Conservation (phyloP, 768 basidiomycete genomes). For the Hebeloma cylindrosporum region DNA sequence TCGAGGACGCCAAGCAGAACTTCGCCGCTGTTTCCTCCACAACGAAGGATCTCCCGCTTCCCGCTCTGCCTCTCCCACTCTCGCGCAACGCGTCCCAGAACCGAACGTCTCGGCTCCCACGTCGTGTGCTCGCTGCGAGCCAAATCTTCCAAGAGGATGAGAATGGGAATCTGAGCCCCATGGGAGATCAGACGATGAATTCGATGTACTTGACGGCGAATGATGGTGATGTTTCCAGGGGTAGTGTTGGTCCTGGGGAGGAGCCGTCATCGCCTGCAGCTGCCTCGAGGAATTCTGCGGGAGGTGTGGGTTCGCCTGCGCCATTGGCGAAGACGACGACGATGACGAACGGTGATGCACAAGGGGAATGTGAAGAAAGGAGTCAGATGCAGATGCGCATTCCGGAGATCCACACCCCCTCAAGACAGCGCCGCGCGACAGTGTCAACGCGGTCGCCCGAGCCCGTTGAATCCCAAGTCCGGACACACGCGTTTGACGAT, state of each 20-base stretch:
- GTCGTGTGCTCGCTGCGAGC: slow-evolving; percentile 61
- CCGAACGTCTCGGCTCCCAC: slow-evolving; percentile 57
- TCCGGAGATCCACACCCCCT: slow-evolving; percentile 42
- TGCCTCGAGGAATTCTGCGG: too few species aligned
- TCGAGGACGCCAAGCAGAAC: slow-evolving; percentile 76
- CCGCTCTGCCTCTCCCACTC: slow-evolving; percentile 63
- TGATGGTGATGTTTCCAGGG: slow-evolving; percentile 24
- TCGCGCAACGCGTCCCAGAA: slow-evolving; percentile 50
- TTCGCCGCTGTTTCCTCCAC: slow-evolving; percentile 62
- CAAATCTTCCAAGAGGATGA: slow-evolving; percentile 63
- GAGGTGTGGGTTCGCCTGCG: slow-evolving; percentile 8
- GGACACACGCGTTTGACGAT: slow-evolving; percentile 16
- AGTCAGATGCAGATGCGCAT: slow-evolving; percentile 31
- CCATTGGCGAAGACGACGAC: slow-evolving; percentile 16
- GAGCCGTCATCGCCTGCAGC: slow-evolving; percentile 11
- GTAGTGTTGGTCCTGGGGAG: slow-evolving; percentile 22
- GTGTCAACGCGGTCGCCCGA: slow-evolving; percentile 65
- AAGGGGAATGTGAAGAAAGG: too few species aligned
- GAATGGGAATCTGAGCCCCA: slow-evolving; percentile 33
- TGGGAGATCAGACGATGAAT: slow-evolving; percentile 32
- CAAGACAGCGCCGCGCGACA: slow-evolving; percentile 58
- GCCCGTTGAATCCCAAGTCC: too few species aligned
- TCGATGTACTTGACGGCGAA: slow-evolving; percentile 32
- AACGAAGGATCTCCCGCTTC: slow-evolving; percentile 45
- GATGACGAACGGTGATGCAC: too few species aligned